These are phyloP conservation scores for Neobulgaria alba DNA, from an alignment of 2,329 filamentous ascomycete species.

Conservation along the genomic window DNA sequence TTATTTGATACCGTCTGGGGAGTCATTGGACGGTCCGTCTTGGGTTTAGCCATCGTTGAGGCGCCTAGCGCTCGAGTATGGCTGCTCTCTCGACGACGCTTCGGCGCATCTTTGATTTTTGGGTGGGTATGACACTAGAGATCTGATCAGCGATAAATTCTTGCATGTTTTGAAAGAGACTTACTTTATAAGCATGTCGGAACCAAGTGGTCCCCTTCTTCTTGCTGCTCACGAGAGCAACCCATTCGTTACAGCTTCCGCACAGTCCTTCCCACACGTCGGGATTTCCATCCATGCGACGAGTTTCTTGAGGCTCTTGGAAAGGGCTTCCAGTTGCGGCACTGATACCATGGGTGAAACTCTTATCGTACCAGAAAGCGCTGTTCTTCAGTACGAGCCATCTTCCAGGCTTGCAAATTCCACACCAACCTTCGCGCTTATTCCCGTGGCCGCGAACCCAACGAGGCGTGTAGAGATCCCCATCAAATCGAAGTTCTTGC, in stretches of 20 bases:
- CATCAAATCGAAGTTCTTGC: constrained; percentile 69
- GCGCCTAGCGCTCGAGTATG: constrained; percentile 32
- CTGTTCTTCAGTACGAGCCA: constrained; percentile 88
- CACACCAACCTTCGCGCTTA: constrained; percentile 84
- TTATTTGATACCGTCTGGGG: constrained; percentile 36
- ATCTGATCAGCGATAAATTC: background rate
- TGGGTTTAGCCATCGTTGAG: constrained; percentile 39
- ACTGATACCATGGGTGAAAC: constrained; percentile 79
- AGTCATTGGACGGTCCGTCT: constrained; percentile 37
- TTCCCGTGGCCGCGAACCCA: constrained; percentile 83
- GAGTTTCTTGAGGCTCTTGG: constrained; percentile 65
- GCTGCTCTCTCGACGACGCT: constrained; percentile 55
- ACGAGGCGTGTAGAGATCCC: constrained; percentile 72
- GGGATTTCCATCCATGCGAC: constrained; percentile 70
- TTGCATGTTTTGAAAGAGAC: constrained; percentile 13
- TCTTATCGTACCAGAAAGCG: constrained; percentile 90
- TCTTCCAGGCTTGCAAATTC: constrained; percentile 75
- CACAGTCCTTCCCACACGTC: constrained; percentile 78
- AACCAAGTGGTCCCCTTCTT: constrained; percentile 94
- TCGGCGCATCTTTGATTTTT: constrained; percentile 63
- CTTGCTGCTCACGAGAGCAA: constrained; percentile 73
- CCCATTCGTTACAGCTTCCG: constrained; percentile 71
- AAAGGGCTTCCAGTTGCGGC: constrained; percentile 73
- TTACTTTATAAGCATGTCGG: constrained; percentile 77
- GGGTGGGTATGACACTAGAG: constrained; percentile 57